phyloP scores from a whole-genome alignment of 2,329 filamentous ascomycete genomes.

The Colletotrichum kahawae region DNA sequence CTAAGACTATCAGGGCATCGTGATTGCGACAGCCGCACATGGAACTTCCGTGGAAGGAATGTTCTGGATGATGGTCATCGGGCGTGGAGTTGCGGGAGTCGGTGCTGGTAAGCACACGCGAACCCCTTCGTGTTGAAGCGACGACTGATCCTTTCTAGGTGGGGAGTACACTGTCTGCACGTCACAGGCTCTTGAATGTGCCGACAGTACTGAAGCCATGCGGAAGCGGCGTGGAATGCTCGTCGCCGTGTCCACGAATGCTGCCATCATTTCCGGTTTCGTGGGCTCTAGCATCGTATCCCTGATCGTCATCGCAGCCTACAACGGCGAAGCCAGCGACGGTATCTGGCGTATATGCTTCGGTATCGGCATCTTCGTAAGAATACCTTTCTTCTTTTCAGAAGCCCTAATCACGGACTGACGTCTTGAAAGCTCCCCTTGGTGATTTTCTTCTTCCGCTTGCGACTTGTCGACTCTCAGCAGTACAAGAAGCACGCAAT shows the following conservation, averaged over 20 bases:
- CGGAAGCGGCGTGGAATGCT: conserved; percentile 33
- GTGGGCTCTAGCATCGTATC: conserved; percentile 49
- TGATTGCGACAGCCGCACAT: conserved; percentile 47
- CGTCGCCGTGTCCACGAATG: conserved; percentile 46
- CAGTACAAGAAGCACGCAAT: conserved; percentile 32
- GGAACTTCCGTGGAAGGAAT: conserved; percentile 47
- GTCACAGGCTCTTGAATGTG: conserved; percentile 31
- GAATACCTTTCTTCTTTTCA: rapidly evolving
- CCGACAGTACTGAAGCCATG: conserved; percentile 30
- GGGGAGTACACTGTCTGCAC: conserved; percentile 36
- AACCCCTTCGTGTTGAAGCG: neutral
- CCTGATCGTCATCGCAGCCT: conserved; percentile 47
- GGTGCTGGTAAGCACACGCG: conserved; percentile 40
- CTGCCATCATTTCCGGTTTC: conserved; percentile 37
- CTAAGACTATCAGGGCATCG: conserved; percentile 32
- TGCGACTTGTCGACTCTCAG: conserved; percentile 57
- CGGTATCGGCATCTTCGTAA: conserved; percentile 45
- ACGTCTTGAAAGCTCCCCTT: conserved; percentile 39
- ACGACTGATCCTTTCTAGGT: neutral
- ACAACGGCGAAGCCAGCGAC: conserved; percentile 34
- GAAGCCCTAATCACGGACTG: neutral
- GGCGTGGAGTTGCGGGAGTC: conserved; percentile 51
- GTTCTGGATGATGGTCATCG: conserved; percentile 56
- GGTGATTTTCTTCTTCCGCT: conserved; percentile 58
- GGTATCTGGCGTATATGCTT: conserved; percentile 49